These are phyloP conservation scores for Lentinula lateritia DNA, from an alignment of 768 basidiomycete genomes.

Conservation along the genomic window DNA sequence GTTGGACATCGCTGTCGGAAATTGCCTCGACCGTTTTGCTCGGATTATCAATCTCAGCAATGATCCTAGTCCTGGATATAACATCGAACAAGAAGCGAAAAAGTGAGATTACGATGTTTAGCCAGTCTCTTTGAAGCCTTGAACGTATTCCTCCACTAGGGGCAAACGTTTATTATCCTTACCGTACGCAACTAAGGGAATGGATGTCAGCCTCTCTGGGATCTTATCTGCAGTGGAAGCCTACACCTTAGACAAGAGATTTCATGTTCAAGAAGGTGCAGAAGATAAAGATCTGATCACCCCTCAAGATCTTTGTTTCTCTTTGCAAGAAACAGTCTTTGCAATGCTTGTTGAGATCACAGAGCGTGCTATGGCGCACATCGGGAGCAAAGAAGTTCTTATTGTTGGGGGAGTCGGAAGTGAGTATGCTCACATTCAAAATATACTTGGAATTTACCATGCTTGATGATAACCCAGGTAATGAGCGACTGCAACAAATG, in stretches of 20 bases:
- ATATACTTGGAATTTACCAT: neutral
- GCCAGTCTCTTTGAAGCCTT: neutral
- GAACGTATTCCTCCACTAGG: slow-evolving; percentile 31
- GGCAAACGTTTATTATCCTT: slow-evolving; percentile 79
- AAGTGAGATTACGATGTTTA: slow-evolving; percentile 42
- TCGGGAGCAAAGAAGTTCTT: slow-evolving; percentile 90
- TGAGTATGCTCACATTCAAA: slow-evolving; percentile 35
- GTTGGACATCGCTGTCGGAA: slow-evolving; percentile 98
- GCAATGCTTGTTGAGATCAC: slow-evolving; percentile 99
- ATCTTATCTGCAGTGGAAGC: slow-evolving; percentile 85
- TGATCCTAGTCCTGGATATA: slow-evolving; percentile 94
- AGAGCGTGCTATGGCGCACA: slow-evolving; percentile 98
- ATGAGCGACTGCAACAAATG: slow-evolving; percentile 93
- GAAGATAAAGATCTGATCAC: slow-evolving; percentile 70
- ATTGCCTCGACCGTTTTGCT: slow-evolving; percentile 96
- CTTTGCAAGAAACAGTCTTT: slow-evolving; percentile 93
- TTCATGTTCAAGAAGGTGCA: slow-evolving; percentile 40
- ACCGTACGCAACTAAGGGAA: slow-evolving; percentile 96
- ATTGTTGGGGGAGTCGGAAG: slow-evolving; percentile 99
- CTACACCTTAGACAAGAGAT: slow-evolving; percentile 85
- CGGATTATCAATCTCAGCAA: slow-evolving; percentile 91
- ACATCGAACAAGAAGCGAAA: slow-evolving; percentile 95
- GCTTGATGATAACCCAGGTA: slow-evolving; percentile 46
- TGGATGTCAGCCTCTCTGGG: slow-evolving; percentile 97
- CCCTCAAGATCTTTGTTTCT: slow-evolving; percentile 94